phyloP scores from a whole-genome alignment of 495 filamentous ascomycete genomes.

The Aspergillus baeticus region DNA sequence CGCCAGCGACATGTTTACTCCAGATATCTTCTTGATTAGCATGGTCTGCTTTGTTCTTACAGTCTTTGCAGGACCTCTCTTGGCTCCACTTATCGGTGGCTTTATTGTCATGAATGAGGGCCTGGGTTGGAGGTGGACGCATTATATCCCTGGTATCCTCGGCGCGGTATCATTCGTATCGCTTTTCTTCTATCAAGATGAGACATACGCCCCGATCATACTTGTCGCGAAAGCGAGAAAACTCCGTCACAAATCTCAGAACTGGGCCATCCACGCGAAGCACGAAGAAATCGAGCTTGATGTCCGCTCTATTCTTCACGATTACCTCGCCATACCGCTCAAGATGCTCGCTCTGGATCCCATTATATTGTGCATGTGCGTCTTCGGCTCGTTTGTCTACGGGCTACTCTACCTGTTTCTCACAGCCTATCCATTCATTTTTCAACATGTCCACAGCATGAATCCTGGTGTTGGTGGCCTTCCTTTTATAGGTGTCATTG shows the following conservation, averaged over 20 bases:
- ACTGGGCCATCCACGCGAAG: conserved; percentile 94
- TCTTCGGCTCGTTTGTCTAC: conserved; percentile 59
- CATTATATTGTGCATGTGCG: conserved; percentile 67
- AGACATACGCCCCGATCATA: conserved; percentile 85
- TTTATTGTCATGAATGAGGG: conserved; percentile 49
- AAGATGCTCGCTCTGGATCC: conserved; percentile 72
- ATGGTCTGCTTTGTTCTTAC: conserved; percentile 77
- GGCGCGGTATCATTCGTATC: conserved; percentile 69
- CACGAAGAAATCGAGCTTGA: conserved; percentile 92
- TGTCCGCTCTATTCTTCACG: conserved; percentile 54
- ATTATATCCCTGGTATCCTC: conserved; percentile 75
- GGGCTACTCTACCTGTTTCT: conserved; percentile 62
- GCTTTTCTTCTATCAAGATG: conserved; percentile 71
- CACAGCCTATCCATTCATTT: conserved; percentile 57
- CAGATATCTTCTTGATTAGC: conserved; percentile 66
- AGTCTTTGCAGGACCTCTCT: conserved; percentile 79
- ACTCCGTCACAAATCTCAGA: conserved; percentile 77
- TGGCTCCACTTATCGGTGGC: conserved; percentile 85
- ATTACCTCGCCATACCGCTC: conserved; percentile 38
- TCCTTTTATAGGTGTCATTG: conserved; percentile 55
- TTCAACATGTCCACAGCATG: conserved; percentile 49
- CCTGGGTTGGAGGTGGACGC: conserved; percentile 87
- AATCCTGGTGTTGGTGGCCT: conserved; percentile 51
- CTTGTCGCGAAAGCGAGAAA: conserved; percentile 74
- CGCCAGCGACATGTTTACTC: conserved; percentile 88